Evolutionary conservation across 441 rosid species (phyloP), one percentile per base, ranked within the genome.

Genomic region (Adansonia grandidieri): DNA sequence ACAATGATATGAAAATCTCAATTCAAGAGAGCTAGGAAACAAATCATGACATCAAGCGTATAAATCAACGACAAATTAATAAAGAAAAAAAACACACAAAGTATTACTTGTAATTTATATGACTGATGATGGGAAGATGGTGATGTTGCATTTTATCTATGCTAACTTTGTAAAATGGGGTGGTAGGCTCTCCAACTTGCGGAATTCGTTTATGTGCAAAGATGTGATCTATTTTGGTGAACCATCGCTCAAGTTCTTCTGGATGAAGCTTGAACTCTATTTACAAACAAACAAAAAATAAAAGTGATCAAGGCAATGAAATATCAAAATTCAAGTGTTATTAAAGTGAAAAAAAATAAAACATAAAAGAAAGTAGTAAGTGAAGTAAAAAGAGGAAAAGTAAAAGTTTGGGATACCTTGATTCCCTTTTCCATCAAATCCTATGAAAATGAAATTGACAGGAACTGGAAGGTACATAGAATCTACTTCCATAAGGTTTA

Each of bases 241-340:
- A 97, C 99, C 99, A 97, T 66, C 92, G 98, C 90, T 93, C 97
- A 22, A 97, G 91, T 87, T 97, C 99, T 82, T 94, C 96, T 0
- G 89, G 88, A 78, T 81, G 90, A 61, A 97, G 97, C 85, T 89
- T 90, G 84, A 97, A 95, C 10, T 91, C 99, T 97, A 54, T 54
- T 56, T 56, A 40, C 65, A 50, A 50, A 56, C 28, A 40, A 17
- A 64, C 9, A 32, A 2, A 65, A 65, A 24, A 56, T 15, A 2
- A 58, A 74, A 56, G 47, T 61, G 73, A 79, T 76, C 13, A 32
- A 75, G 45, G 28, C 32, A 40, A 76, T 14, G 11, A 32, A 40
- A 67, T 4, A 17, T 50, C 40, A 64, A 28, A 63, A 62, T 75
- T 50, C 15, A 32, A 63, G 11, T 50, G 64, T 50, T 28, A 63